phyloP scores from a whole-genome alignment of 2,329 filamentous ascomycete species.

The Ceratocystis destructans region DNA sequence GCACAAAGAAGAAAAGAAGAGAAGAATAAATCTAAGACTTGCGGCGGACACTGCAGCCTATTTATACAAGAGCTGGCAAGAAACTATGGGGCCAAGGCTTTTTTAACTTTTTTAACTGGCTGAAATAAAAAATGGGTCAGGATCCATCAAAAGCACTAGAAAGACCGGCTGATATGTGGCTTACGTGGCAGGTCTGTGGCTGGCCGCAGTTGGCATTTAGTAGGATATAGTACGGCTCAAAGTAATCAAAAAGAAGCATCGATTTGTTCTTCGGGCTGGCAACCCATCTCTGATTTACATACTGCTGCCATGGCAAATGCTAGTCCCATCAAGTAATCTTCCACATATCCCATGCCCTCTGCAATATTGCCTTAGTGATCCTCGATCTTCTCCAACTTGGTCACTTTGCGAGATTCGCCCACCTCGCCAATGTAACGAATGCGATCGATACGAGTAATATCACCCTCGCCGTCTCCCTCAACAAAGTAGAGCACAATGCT shows the following conservation, averaged over 20 bases:
- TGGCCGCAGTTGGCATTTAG: neutral
- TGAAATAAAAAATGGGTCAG: neutral
- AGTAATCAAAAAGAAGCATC: neutral
- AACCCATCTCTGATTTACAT: neutral
- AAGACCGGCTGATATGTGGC: neutral
- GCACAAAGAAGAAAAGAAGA: constrained; percentile 19
- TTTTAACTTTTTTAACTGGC: constrained; percentile 3
- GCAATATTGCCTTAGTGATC: constrained; percentile 39
- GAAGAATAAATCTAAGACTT: neutral
- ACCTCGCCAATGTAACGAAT: constrained; percentile 72
- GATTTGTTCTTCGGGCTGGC: neutral
- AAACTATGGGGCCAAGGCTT: neutral
- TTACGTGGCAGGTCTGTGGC: neutral
- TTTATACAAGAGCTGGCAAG: constrained; percentile 7
- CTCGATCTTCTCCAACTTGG: constrained; percentile 88
- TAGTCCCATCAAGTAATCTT: neutral
- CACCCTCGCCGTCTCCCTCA: constrained; percentile 64
- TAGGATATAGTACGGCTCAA: neutral
- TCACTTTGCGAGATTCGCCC: constrained; percentile 83
- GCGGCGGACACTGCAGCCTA: neutral
- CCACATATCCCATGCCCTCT: neutral
- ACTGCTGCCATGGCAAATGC: neutral
- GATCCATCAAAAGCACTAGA: neutral
- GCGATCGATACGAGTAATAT: constrained; percentile 73
- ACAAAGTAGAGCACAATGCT: constrained; percentile 80